phyloP scores from a whole-genome alignment of 2,329 filamentous ascomycete genomes.

The Fusarium camptoceras region DNA sequence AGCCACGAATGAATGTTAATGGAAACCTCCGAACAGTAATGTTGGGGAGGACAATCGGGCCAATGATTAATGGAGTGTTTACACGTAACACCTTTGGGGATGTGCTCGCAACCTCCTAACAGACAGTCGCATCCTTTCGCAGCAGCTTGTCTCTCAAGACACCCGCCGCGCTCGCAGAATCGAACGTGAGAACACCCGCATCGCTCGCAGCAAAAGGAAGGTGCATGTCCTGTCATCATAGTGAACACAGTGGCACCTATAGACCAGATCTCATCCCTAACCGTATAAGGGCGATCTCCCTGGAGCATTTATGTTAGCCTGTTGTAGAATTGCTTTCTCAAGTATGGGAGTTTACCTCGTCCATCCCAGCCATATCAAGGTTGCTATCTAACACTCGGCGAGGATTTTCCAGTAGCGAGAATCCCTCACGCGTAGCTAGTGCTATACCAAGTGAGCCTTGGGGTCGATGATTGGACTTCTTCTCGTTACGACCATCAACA shows the following conservation, averaged over 20 bases:
- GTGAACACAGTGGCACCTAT: constrained; percentile 55
- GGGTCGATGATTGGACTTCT: not conserved
- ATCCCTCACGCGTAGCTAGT: constrained; percentile 30
- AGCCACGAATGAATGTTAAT: constrained; percentile 51
- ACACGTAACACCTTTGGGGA: constrained; percentile 15
- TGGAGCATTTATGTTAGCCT: constrained; percentile 17
- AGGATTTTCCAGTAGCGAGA: constrained; percentile 16
- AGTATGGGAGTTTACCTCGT: constrained; percentile 7
- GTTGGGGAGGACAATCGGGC: constrained; percentile 27
- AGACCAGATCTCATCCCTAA: constrained; percentile 53
- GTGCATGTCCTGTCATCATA: constrained; percentile 55
- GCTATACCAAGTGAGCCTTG: constrained; percentile 9
- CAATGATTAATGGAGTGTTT: constrained; percentile 12
- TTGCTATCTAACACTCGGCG: not conserved
- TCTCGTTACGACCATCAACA: not conserved
- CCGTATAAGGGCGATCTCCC: constrained; percentile 51
- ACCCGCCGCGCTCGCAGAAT: constrained; percentile 47
- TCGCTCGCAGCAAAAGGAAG: constrained; percentile 28
- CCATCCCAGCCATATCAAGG: constrained; percentile 17
- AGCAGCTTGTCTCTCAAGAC: constrained; percentile 40
- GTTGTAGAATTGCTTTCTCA: not conserved
- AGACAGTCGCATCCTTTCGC: constrained; percentile 37
- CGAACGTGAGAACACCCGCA: constrained; percentile 46
- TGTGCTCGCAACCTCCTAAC: constrained; percentile 41
- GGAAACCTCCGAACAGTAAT: constrained; percentile 37